Conservation (phyloP, 495 filamentous ascomycete genomes). For the Xylaria flabelliformis region DNA sequence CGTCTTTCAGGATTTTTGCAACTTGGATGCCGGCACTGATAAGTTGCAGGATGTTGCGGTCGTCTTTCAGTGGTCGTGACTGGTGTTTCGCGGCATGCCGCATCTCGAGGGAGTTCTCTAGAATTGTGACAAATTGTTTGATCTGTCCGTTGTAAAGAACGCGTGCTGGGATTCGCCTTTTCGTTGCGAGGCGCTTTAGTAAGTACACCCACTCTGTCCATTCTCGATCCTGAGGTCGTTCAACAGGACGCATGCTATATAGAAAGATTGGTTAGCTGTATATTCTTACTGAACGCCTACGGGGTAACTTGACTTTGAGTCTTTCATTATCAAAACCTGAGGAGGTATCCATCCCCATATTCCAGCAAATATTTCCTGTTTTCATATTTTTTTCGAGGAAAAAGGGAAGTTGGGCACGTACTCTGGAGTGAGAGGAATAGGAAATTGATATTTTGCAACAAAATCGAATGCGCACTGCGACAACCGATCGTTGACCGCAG, state of each 20-base stretch:
- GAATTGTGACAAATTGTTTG: slow-evolving; percentile 81
- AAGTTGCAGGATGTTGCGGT: slow-evolving; percentile 85
- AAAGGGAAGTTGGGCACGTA: slow-evolving; percentile 12
- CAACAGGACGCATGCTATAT: slow-evolving; percentile 72
- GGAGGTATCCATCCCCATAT: neutral
- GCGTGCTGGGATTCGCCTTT: slow-evolving; percentile 80
- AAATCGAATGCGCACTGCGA: slow-evolving; percentile 89
- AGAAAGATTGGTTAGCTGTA: neutral
- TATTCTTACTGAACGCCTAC: neutral
- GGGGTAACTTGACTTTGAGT: neutral
- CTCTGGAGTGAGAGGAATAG: slow-evolving; percentile 78
- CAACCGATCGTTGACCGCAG: slow-evolving; percentile 79
- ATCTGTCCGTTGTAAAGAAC: slow-evolving; percentile 89
- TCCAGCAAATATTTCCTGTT: neutral
- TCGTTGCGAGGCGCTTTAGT: slow-evolving; percentile 83
- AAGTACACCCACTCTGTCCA: slow-evolving; percentile 95
- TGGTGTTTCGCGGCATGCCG: slow-evolving; percentile 84
- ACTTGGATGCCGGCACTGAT: slow-evolving; percentile 87
- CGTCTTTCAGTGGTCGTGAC: slow-evolving; percentile 83
- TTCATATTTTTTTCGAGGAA: neutral
- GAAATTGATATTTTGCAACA: slow-evolving; percentile 87
- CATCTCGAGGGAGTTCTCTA: slow-evolving; percentile 87
- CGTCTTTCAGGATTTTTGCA: slow-evolving; percentile 83
- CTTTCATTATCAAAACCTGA: neutral
- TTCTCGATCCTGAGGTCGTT: slow-evolving; percentile 79